A percentile compares a stretch with the other conserved stretches of the same genome.
phyloP scores from a whole-genome alignment of 2,329 filamentous ascomycete species.

The Apiospora pterosperma region DNA sequence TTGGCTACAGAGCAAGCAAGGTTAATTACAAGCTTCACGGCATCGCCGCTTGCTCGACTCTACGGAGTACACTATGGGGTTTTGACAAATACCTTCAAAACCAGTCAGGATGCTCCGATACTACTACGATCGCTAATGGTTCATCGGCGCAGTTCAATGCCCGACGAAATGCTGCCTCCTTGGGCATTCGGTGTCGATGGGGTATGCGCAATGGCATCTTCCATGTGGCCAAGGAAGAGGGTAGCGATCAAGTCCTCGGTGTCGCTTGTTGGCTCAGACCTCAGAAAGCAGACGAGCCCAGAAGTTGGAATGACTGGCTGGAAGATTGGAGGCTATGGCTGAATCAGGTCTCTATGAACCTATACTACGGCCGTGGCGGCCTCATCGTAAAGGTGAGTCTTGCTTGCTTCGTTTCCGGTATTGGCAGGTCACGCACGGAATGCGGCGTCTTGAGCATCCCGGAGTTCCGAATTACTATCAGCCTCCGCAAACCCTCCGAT shows the following conservation, averaged over 20 bases:
- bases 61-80: neutral
- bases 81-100: neutral
- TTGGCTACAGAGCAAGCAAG: neutral
- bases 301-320: constrained; percentile 60
- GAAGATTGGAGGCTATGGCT: constrained; percentile 65
- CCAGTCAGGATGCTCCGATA: neutral
- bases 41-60: neutral
- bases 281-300: constrained; percentile 38
- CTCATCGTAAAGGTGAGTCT: constrained; percentile 53
- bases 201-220: constrained; percentile 68
- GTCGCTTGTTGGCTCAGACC: constrained; percentile 72
- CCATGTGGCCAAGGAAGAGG: constrained; percentile 63
- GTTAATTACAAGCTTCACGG: neutral
- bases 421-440: neutral
- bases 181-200: constrained; percentile 65
- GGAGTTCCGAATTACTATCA: neutral
- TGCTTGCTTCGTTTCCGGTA: neutral
- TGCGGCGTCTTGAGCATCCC: neutral
- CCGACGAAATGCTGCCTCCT: constrained; percentile 58
- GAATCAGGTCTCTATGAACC: constrained; percentile 63
- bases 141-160: constrained; percentile 49
- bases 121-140: neutral
- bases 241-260: constrained; percentile 55
- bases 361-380: constrained; percentile 66
- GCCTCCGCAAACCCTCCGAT: neutral